Evolutionary conservation across 2,329 filamentous ascomycete genomes (phyloP).

Genomic region (Aspergillus quadricinctus): DNA sequence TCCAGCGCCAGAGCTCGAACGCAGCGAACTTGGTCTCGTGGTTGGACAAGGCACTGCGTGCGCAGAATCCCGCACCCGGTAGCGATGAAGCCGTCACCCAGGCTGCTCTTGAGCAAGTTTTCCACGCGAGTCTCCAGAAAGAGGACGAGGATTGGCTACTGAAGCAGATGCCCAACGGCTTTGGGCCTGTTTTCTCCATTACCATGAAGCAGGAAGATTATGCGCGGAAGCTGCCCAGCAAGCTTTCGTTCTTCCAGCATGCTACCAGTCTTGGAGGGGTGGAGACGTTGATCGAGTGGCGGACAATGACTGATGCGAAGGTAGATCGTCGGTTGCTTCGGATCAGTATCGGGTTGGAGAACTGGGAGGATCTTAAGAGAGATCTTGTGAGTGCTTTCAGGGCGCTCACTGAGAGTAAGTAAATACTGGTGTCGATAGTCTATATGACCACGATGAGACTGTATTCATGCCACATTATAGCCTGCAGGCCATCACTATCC

Average conservation of each 20-base stretch:
- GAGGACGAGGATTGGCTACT: slow-evolving; percentile 67
- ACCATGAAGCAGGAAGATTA: slow-evolving; percentile 56
- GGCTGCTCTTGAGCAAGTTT: slow-evolving; percentile 56
- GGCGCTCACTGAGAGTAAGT: slow-evolving; percentile 40
- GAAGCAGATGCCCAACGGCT: slow-evolving; percentile 88
- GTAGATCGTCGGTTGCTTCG: slow-evolving; percentile 71
- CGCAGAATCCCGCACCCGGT: slow-evolving; percentile 32
- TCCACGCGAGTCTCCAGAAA: slow-evolving; percentile 76
- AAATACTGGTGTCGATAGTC: background rate
- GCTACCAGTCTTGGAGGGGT: slow-evolving; percentile 91
- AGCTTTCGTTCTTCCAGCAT: slow-evolving; percentile 81
- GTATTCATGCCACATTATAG: too few relatives aligned
- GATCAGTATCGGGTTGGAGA: slow-evolving; percentile 83
- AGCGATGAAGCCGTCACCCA: slow-evolving; percentile 46
- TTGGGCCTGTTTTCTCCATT: slow-evolving; percentile 81
- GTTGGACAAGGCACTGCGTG: slow-evolving; percentile 54
- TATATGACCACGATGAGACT: background rate
- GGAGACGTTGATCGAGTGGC: slow-evolving; percentile 95
- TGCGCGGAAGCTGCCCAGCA: slow-evolving; percentile 70
- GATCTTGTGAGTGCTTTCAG: slow-evolving; percentile 68
- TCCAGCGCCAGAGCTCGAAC: slow-evolving; percentile 70
- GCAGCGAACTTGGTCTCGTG: slow-evolving; percentile 67
- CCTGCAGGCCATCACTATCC: too few relatives aligned
- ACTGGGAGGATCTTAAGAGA: slow-evolving; percentile 73
- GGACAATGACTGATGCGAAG: slow-evolving; percentile 73